phyloP scores from a whole-genome alignment of 139 green algal genomes.

The Ettlia oleoabundans region DNA sequence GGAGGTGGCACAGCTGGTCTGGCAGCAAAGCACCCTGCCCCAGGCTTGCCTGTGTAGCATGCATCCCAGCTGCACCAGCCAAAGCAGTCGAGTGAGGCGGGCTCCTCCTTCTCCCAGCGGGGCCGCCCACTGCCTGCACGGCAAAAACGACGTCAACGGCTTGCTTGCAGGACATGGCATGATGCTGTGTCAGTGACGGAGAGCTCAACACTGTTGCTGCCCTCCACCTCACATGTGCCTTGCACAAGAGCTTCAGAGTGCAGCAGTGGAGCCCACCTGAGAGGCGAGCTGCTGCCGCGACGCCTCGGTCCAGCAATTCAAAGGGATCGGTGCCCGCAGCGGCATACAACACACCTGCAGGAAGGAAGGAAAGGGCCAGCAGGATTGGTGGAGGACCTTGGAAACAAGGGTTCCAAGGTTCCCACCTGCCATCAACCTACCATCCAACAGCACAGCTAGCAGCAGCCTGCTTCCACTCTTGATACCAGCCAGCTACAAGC shows the following conservation, averaged over 20 bases:
- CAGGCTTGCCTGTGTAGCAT: conserved; percentile 14
- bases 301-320: conserved; percentile 62
- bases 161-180: no score
- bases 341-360: conserved; percentile 33
- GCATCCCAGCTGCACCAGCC: conserved; percentile 84
- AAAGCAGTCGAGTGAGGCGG: conserved; percentile 86
- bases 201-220: no score
- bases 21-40: no score
- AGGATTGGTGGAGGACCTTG: background rate
- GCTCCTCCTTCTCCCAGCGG: conserved; percentile 69
- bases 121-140: conserved; percentile 56
- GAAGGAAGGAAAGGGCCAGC: background rate
- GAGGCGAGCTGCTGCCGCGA: conserved; percentile 70
- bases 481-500: no score
- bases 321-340: conserved; percentile 59
- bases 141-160: background rate
- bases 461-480: no score
- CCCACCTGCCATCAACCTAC: no score
- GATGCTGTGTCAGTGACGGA: no score
- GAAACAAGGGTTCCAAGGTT: background rate
- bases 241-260: background rate
- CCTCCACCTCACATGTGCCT: no score
- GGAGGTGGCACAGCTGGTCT: no score
- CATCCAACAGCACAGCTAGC: no score
- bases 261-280: conserved; percentile 44